phyloP scores from a whole-genome alignment of 371 early-diverging fungal species.

The Mucor lusitanicus region DNA sequence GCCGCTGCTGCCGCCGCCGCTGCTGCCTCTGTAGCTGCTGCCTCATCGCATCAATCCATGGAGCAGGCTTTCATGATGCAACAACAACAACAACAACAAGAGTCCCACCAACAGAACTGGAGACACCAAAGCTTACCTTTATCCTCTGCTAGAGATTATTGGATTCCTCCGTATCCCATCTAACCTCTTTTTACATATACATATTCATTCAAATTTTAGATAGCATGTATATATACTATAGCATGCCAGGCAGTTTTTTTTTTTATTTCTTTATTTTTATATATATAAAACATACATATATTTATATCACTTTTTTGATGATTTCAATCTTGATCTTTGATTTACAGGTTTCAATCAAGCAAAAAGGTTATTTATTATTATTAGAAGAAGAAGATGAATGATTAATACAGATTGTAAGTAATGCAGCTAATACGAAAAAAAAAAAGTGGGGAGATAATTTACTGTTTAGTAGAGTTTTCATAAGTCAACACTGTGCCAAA shows the following conservation, averaged over 20 bases:
- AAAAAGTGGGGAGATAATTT: neutral
- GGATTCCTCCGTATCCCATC: conserved; percentile 15
- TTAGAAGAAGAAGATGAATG: neutral
- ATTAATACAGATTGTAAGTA: neutral
- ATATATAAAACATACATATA: neutral
- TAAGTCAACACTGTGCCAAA: conserved; percentile 67
- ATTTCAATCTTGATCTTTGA: too few species aligned
- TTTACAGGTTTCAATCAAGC: too few species aligned
- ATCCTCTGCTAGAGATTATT: conserved; percentile 13
- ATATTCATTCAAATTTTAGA: neutral
- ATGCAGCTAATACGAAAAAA: neutral
- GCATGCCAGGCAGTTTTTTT: neutral
- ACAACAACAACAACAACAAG: conserved; percentile 9
- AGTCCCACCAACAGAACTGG: conserved; percentile 20
- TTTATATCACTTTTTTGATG: too few species aligned
- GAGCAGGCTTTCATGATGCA: conserved; percentile 18
- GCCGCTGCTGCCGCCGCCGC: neutral
- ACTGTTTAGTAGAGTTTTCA: conserved; percentile 12
- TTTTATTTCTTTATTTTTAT: neutral
- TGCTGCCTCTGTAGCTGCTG: neutral
- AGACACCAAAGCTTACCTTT: conserved; percentile 45
- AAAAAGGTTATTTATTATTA: neutral
- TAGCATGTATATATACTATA: too few species aligned
- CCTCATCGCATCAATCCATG: conserved; percentile 2
- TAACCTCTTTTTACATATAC: neutral